Conservation (phyloP, 306 rosid species). For the Delonix regia region DNA sequence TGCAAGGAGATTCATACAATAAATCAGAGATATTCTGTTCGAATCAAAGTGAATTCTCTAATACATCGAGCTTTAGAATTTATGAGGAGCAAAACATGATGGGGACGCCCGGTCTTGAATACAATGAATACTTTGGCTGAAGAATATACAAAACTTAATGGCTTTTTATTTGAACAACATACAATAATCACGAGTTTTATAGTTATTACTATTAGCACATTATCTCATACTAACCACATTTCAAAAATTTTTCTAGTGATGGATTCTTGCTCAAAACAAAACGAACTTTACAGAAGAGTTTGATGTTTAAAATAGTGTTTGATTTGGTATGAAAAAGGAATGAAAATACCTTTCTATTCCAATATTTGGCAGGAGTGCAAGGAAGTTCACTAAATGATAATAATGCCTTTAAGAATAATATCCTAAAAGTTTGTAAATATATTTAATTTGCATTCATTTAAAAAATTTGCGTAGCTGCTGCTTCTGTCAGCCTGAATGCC, state of each 20-base stretch:
- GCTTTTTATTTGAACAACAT: not conserved
- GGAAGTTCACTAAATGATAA: no score
- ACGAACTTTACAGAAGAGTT: not conserved
- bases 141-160: not conserved
- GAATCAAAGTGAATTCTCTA: not conserved
- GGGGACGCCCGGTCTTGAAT: not conserved
- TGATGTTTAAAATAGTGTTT: no score
- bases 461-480: constrained; percentile 60
- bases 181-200: not conserved
- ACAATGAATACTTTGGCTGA: not conserved
- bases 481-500: constrained; percentile 69
- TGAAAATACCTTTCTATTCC: no score
- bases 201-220: not conserved
- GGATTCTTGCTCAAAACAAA: not conserved
- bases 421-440: no score
- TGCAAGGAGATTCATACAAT: not conserved
- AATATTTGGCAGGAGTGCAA: no score
- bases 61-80: not conserved
- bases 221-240: not conserved
- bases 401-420: no score
- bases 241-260: no score
- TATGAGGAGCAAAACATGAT: not conserved
- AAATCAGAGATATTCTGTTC: not conserved
- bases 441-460: no score
- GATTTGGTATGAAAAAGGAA: no score